Conservation (phyloP, 768 basidiomycete species). For the Lyophyllum semitale region DNA sequence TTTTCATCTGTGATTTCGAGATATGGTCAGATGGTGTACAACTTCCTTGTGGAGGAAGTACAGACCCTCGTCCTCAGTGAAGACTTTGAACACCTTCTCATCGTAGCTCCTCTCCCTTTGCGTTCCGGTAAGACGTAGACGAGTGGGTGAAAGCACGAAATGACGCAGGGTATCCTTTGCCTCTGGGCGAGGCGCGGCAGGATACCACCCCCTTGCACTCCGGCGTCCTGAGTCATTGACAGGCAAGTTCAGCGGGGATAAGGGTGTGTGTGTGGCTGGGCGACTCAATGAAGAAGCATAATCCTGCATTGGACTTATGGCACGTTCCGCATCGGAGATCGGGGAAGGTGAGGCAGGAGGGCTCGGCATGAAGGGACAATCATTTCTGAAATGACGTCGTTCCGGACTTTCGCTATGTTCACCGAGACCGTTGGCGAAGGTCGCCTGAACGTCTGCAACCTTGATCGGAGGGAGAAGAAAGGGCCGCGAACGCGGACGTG, state of each 20-base stretch:
- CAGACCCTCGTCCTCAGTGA: background rate
- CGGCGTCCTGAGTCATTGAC: background rate
- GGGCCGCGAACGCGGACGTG: background rate
- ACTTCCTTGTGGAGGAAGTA: background rate
- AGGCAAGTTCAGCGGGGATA: background rate
- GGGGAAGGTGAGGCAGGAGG: background rate
- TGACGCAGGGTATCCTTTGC: background rate
- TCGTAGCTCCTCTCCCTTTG: background rate
- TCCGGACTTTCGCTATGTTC: background rate
- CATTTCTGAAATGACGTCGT: background rate
- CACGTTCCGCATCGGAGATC: background rate
- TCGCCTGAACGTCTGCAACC: background rate
- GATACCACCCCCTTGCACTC: slow-evolving; percentile 3
- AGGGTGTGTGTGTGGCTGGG: slow-evolving; percentile 2
- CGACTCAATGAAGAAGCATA: background rate
- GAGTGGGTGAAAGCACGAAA: background rate
- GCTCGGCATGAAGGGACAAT: background rate
- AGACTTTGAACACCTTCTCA: background rate
- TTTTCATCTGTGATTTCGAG: background rate
- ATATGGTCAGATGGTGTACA: background rate
- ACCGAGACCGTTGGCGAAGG: background rate
- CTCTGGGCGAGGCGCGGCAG: background rate
- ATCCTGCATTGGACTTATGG: background rate
- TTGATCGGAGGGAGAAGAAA: slow-evolving; percentile 1
- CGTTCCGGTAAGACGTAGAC: background rate